Percentiles rank a stretch among this genome's conserved stretches.
Evolutionary conservation across 2,329 filamentous ascomycete genomes (phyloP).

Genomic region (Chlorencoelia australis): DNA sequence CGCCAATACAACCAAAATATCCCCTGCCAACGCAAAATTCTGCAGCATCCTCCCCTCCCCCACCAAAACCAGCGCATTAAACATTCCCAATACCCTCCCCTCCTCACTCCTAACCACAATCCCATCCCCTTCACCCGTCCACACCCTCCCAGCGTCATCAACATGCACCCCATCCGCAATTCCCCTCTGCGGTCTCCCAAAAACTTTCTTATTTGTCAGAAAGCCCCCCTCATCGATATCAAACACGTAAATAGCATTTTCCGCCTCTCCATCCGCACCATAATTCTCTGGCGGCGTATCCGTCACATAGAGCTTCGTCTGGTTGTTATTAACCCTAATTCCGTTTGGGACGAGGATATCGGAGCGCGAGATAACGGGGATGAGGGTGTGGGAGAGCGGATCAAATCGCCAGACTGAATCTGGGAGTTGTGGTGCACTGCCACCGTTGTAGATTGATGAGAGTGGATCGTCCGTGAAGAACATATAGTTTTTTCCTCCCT

Average conservation of each 20-base stretch:
- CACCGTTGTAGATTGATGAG: background rate
- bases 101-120: background rate
- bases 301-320: background rate
- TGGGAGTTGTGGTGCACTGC: background rate
- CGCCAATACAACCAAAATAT: background rate
- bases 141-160: slow-evolving; percentile 2
- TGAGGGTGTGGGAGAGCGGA: background rate
- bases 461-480: background rate
- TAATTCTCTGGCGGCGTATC: background rate
- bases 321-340: background rate
- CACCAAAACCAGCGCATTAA: background rate
- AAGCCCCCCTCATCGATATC: background rate
- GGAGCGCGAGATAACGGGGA: background rate
- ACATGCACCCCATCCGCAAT: slow-evolving; percentile 3
- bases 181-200: background rate
- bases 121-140: slow-evolving; percentile 1
- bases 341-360: slow-evolving; percentile 2
- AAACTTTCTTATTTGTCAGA: background rate
- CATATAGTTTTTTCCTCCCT: background rate
- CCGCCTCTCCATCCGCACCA: background rate
- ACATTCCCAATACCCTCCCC: slow-evolving; percentile 1
- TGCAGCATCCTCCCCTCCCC: background rate
- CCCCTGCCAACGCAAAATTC: slow-evolving; percentile 3
- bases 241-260: background rate
- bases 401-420: slow-evolving; percentile 5